Base-by-base conservation (phyloP, 176 grass and related monocot genomes). In the Aegilops bicornis region DNA sequence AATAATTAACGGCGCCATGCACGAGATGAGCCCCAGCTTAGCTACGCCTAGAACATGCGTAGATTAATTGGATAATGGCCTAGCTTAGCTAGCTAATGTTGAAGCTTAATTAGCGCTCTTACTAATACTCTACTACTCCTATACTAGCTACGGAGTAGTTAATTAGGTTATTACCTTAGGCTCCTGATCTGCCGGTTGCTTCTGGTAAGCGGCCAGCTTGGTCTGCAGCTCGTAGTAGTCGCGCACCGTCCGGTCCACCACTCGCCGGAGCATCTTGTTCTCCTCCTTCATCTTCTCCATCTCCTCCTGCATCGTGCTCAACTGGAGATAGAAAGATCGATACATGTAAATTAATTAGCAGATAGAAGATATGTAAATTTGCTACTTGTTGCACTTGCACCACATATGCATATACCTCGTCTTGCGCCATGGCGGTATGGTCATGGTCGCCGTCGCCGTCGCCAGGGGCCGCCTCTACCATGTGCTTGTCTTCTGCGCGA, bases 261-360 rank as follows among this genome's bases (percentile, higher is more conserved):
- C 80, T 82, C 74, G 86, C 77, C 76, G 86, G 76, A 96, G 90
- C 48, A 88, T 62, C 87, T 39, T 59, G 87, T 99, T 99, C 82
- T 99, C 97, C 77, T 95, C 90, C 88, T 93, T 94, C 88, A 99
- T 88, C 47, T 86, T 91, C 87, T 93, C 90, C 90, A 99, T 91
- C 88, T 94, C 89, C 27, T 84, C 85, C 85, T 99, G 94, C 79
- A 96, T 84, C 82, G 64, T 56, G 82, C 84, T 82, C 66, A 96
- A 63, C 97, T 98, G 84, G 16, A 84, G n/a, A 81, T 36, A 27
- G 40, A 81, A 16, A 56, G 10, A 52, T 17, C 48, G 48, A 76
- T 14, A 65, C 3, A 22, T 24, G 58, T 54, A 12, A 14, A 12
- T 30, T 19, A 61, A 52, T 52, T 16, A 17, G 6, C 48, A 47